Base-by-base conservation (phyloP, 2,329 filamentous ascomycete species). In the Ceratocystis huliohia region DNA sequence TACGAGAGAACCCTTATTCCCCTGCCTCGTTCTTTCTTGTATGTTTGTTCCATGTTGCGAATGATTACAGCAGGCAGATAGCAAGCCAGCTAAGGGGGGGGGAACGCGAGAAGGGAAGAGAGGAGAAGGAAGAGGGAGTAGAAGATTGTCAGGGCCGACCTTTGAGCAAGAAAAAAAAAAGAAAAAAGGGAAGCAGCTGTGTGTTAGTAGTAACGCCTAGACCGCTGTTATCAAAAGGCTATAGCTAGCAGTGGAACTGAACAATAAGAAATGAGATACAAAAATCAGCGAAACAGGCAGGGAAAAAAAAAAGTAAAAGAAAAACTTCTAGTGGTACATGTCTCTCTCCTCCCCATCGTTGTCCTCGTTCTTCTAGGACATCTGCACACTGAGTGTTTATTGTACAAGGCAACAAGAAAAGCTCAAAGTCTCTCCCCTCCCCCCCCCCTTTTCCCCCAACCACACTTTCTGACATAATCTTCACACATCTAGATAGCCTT, bases 401-500 rank as follows among this genome's bases (percentile, higher is more conserved):
- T 37, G n/a, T 53, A 57, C 59, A 62, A 41, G n/a, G n/a, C 41
- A 62, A 45, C 37, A 62, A 7, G 22, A 62, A 44, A 62, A 7
- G 22, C 59, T 22, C 25, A 10, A 20, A 15, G 17, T 53, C 15
- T 22, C 44, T n/a, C 2, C 20, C 63, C n/a, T 2, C 48, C 46
- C 46, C 63, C 20, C 20, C 33, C 15, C 30, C 3, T 17, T 33
- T 13, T 4, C 57, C n/a, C 25, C 33, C 30, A 30, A 20, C 4
- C 28, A 30, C 13, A 10, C 56, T 28, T 5, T 28, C 17, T n/a
- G 41, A 25, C 28, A 45, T 25, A 37, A 28, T 7, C 30, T 28
- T 13, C 13, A 63, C 44, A 25, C 28, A 22, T 61, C 59, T 68
- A 66, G 20, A 57, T 44, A 5, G 65, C 62, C 53, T 67, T 67